Conservation (phyloP, 805 yeast species). For the Candida berthetii region DNA sequence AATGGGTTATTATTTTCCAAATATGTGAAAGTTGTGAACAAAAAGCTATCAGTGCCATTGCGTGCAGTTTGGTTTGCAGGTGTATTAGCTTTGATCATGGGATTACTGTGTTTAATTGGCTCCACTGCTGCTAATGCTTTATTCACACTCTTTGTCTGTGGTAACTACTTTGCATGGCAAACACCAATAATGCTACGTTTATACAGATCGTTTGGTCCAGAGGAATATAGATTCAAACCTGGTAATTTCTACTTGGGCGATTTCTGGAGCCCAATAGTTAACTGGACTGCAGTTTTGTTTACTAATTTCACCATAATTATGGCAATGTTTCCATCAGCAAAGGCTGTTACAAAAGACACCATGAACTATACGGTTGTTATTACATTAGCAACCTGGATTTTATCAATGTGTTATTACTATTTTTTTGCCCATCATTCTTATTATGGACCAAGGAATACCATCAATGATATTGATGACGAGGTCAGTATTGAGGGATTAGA, state of each 20-base stretch:
- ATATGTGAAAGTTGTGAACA: conserved; percentile 48
- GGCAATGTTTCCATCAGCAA: conserved; percentile 52
- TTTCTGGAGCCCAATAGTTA: conserved; percentile 38
- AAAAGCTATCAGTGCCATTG: conserved; percentile 49
- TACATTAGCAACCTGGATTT: conserved; percentile 50
- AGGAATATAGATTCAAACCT: conserved; percentile 43
- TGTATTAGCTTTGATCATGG: conserved; percentile 25
- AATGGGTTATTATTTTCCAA: conserved; percentile 59
- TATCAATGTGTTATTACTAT: conserved; percentile 43
- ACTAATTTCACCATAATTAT: conserved; percentile 44
- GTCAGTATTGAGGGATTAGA: not conserved
- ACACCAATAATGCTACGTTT: conserved; percentile 25
- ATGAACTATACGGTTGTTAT: conserved; percentile 68
- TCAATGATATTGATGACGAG: conserved; percentile 9
- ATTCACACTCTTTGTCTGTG: conserved; percentile 32
- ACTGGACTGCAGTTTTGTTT: conserved; percentile 41
- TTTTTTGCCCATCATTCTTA: conserved; percentile 44
- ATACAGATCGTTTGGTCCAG: conserved; percentile 28
- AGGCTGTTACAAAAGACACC: conserved; percentile 22
- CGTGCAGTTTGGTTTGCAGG: conserved; percentile 47
- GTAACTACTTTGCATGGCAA: conserved; percentile 32
- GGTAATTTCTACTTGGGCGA: conserved; percentile 62
- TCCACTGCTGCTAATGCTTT: conserved; percentile 34
- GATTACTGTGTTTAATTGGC: conserved; percentile 31
- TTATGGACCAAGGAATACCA: conserved; percentile 40